A percentile compares a stretch with the other conserved stretches of the same genome.
phyloP scores from a whole-genome alignment of 257 asterid species.

The Coffea canephora region DNA sequence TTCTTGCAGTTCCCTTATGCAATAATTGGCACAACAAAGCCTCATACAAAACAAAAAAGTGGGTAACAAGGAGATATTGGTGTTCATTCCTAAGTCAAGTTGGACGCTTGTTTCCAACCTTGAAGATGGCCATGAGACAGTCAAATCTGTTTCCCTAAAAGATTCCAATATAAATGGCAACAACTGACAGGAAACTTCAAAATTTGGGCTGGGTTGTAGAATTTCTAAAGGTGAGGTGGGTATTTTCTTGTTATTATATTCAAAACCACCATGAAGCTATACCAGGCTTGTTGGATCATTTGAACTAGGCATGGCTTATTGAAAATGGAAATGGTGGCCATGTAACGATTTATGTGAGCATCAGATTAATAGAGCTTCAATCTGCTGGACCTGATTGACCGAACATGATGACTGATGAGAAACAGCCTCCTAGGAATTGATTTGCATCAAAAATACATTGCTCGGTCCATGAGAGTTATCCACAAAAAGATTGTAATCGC shows the following conservation, averaged over 20 bases:
- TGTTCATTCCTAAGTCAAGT: constrained; percentile 36
- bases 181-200: constrained; percentile 42
- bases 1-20: constrained; percentile 30
- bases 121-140: constrained; percentile 30
- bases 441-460: constrained; percentile 39
- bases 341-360: constrained; percentile 44
- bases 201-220: constrained; percentile 33
- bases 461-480: constrained; percentile 21
- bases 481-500: constrained; percentile 23
- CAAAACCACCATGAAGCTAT: constrained; percentile 35
- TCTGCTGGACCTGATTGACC: constrained; percentile 34
- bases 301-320: constrained; percentile 37
- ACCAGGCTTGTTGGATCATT: constrained; percentile 25
- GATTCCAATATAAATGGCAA: constrained; percentile 38
- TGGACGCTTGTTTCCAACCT: constrained; percentile 32
- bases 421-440: constrained; percentile 30
- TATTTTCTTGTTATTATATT: constrained; percentile 22
- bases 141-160: constrained; percentile 42
- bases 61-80: constrained; percentile 42
- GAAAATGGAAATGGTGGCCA: constrained; percentile 39
- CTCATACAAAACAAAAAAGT: constrained; percentile 37
- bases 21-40: constrained; percentile 46
- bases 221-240: constrained; percentile 23
- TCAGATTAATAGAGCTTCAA: constrained; percentile 35
- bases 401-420: constrained; percentile 31